Conservation (phyloP, 2,329 filamentous ascomycete species). For the Neopestalotiopsis sp. region DNA sequence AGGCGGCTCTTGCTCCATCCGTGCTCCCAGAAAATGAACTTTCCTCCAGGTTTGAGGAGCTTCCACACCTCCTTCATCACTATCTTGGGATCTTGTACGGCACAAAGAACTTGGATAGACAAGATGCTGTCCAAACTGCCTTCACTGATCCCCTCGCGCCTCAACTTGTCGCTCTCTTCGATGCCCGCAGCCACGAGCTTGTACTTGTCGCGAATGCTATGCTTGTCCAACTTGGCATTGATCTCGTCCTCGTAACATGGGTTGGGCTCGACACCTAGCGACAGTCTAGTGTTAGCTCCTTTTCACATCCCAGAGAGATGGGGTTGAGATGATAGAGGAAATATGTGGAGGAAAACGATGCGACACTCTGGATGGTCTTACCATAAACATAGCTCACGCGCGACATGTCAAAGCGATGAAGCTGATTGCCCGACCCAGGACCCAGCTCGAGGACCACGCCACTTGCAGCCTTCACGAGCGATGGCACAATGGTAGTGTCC, state of each 20-base stretch:
- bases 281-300: background rate
- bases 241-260: slow-evolving; percentile 37
- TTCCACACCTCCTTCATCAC: slow-evolving; percentile 42
- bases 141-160: slow-evolving; percentile 40
- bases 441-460: slow-evolving; percentile 50
- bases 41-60: slow-evolving; percentile 50
- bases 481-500: slow-evolving; percentile 39
- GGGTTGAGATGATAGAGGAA: no score
- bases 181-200: slow-evolving; percentile 43
- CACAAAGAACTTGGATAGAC: slow-evolving; percentile 50
- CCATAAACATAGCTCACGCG: slow-evolving; percentile 40
- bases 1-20: slow-evolving; percentile 31
- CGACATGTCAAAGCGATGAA: slow-evolving; percentile 41
- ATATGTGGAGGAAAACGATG: background rate
- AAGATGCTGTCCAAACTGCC: slow-evolving; percentile 46
- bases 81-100: slow-evolving; percentile 36
- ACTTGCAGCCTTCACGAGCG: slow-evolving; percentile 29
- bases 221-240: slow-evolving; percentile 34
- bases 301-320: background rate
- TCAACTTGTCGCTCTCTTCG: slow-evolving; percentile 44
- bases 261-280: slow-evolving; percentile 46
- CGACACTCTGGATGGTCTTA: background rate
- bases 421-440: slow-evolving; percentile 49
- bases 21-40: slow-evolving; percentile 54
- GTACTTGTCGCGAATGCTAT: slow-evolving; percentile 41